Conservation (phyloP, 2,329 filamentous ascomycete genomes). For the Colletotrichum incanum region DNA sequence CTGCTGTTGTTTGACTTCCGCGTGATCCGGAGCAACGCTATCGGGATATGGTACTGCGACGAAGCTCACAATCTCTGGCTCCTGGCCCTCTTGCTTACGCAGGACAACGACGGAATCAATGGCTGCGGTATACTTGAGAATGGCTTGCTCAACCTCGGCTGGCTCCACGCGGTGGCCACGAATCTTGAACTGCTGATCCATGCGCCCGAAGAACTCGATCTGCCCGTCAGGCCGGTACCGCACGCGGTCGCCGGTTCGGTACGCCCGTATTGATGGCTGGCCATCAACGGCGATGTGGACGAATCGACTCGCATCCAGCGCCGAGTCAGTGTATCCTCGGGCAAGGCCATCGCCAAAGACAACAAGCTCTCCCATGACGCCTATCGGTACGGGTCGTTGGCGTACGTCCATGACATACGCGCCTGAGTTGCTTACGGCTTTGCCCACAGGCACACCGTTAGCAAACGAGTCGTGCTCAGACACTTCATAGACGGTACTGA, state of each 20-base stretch:
- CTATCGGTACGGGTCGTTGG: background rate
- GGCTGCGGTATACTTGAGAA: background rate
- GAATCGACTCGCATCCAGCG: conserved; percentile 42
- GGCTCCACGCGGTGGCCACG: conserved; percentile 18
- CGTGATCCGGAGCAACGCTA: background rate
- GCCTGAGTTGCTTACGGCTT: background rate
- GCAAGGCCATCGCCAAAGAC: conserved; percentile 7
- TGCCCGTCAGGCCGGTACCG: conserved; percentile 43
- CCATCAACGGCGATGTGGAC: conserved; percentile 31
- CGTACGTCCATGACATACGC: background rate
- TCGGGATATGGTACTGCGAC: background rate
- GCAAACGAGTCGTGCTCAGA: background rate
- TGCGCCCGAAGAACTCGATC: conserved; percentile 16
- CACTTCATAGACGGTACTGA: background rate
- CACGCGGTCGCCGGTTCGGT: conserved; percentile 48
- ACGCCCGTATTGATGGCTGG: conserved; percentile 39
- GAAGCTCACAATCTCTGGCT: conserved; percentile 1
- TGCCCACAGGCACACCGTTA: conserved; percentile 1
- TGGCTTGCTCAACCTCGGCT: conserved; percentile 13
- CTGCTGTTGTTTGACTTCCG: background rate
- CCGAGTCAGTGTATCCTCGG: conserved; percentile 32
- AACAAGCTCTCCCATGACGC: conserved; percentile 14
- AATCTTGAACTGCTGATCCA: conserved; percentile 19
- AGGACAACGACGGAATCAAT: conserved; percentile 3
- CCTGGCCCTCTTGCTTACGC: background rate